phyloP scores from a whole-genome alignment of 345 rosid species.

The Aethionema arabicum region DNA sequence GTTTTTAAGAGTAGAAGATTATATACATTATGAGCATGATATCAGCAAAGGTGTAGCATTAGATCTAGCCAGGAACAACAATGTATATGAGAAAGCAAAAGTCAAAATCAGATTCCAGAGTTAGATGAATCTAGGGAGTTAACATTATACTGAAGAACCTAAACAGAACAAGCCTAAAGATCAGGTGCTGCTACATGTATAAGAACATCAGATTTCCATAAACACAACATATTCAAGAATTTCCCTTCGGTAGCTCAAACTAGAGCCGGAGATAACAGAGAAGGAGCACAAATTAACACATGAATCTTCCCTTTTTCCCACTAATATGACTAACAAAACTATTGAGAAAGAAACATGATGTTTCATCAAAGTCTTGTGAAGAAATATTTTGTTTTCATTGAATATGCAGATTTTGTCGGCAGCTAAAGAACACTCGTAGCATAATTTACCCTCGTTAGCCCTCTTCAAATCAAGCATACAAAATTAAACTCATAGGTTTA shows the following conservation, averaged over 20 bases:
- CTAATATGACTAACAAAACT: background rate
- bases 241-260: conserved; percentile 2
- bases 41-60: background rate
- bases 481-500: background rate
- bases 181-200: background rate
- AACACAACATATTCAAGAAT: conserved; percentile 10
- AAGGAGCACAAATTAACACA: background rate
- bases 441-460: background rate
- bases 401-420: background rate
- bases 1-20: background rate
- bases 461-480: background rate
- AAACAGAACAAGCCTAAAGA: conserved; percentile 15
- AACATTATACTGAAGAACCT: conserved; percentile 3
- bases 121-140: background rate
- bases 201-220: background rate
- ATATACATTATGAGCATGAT: background rate
- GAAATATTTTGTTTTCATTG: too few relatives aligned
- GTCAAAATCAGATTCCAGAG: background rate
- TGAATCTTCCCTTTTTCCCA: conserved; percentile 4
- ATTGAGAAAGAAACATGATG: background rate
- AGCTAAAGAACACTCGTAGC: background rate
- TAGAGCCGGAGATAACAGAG: background rate
- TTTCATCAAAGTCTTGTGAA: background rate
- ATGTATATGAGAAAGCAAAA: background rate
- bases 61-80: background rate